These are phyloP conservation scores for Pleurotus sapidus DNA, from an alignment of 768 basidiomycete genomes.

Conservation along the genomic window DNA sequence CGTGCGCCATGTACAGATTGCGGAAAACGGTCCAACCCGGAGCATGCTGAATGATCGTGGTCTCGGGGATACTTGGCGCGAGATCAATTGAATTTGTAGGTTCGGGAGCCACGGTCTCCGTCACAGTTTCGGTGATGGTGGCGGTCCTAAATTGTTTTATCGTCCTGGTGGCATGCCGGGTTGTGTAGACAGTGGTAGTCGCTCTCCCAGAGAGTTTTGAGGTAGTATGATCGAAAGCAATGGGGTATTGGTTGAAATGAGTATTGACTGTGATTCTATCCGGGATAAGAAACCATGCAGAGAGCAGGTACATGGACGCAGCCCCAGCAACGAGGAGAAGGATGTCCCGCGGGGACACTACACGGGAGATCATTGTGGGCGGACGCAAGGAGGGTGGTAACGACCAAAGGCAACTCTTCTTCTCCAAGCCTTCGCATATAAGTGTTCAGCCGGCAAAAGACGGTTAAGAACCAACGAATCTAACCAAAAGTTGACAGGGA, in stretches of 20 bases:
- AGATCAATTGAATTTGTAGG: constrained; percentile 9
- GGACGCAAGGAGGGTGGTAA: neutral
- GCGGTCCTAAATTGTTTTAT: neutral
- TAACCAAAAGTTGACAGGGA: too few species aligned
- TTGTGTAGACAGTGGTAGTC: neutral
- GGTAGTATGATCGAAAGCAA: neutral
- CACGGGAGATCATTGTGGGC: neutral
- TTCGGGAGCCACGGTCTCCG: neutral
- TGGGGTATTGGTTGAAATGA: neutral
- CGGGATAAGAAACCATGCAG: neutral
- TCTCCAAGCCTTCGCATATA: too few species aligned
- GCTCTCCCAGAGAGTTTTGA: neutral
- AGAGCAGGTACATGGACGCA: constrained; percentile 1
- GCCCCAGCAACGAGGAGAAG: neutral
- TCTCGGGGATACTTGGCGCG: constrained; percentile 40
- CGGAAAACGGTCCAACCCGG: constrained; percentile 86
- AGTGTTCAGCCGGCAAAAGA: too few species aligned
- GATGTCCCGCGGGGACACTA: neutral
- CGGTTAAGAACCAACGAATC: too few species aligned
- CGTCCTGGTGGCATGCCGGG: neutral
- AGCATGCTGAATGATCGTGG: constrained; percentile 59
- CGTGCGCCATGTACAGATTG: constrained; percentile 83
- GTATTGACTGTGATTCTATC: neutral
- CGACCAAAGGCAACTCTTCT: too few species aligned
- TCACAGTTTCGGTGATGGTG: neutral